Evolutionary conservation across 1,284 basidiomycete genomes (phyloP).

Genomic region (Marasmius fiardii): DNA sequence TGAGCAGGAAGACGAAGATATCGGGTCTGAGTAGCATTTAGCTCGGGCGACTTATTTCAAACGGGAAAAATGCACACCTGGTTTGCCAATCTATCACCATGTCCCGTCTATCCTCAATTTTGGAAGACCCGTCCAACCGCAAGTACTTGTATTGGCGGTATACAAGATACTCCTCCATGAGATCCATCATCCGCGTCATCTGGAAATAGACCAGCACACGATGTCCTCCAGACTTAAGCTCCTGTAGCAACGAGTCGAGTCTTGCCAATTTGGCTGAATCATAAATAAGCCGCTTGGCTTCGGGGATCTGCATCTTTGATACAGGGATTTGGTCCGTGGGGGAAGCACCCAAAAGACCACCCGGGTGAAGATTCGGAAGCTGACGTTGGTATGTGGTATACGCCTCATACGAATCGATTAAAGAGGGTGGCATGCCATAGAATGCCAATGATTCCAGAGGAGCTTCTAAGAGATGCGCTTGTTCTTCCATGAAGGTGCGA

Average conservation of each 20-base stretch:
- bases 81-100: slow-evolving; percentile 99
- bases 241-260: slow-evolving; percentile 85
- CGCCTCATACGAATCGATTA: slow-evolving; percentile 61
- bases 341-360: slow-evolving; percentile 72
- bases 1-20: slow-evolving; percentile 94
- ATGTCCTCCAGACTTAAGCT: slow-evolving; percentile 93
- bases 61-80: slow-evolving; percentile 51
- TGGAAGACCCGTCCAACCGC: slow-evolving; percentile 92
- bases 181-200: slow-evolving; percentile 99
- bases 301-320: slow-evolving; percentile 90
- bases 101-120: slow-evolving; percentile 94
- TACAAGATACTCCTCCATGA: slow-evolving; percentile 99
- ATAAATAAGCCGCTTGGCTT: slow-evolving; percentile 93
- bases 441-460: slow-evolving; percentile 74
- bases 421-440: slow-evolving; percentile 79
- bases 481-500: slow-evolving; percentile 77
- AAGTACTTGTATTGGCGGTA: slow-evolving; percentile 98
- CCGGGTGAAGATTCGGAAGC: slow-evolving; percentile 62
- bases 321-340: slow-evolving; percentile 76
- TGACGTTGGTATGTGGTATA: slow-evolving; percentile 47
- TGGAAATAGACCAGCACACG: slow-evolving; percentile 98
- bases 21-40: slow-evolving; percentile 64
- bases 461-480: slow-evolving; percentile 58
- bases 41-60: slow-evolving; percentile 4
- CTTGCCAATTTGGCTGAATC: slow-evolving; percentile 97